Conservation (phyloP, 768 basidiomycete species). For the Chiua virens region DNA sequence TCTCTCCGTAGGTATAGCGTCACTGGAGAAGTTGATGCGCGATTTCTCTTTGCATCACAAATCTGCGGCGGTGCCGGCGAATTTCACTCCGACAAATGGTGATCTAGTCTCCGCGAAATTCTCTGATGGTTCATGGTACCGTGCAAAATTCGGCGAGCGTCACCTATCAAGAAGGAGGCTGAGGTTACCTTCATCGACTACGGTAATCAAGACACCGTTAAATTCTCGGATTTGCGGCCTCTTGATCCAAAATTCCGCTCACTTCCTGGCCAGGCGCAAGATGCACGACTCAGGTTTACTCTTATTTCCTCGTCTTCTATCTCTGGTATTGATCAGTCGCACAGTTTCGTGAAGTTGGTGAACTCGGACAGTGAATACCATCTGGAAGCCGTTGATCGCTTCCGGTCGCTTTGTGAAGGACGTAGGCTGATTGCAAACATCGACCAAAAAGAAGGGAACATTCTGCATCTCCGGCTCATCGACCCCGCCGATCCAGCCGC, state of each 20-base stretch:
- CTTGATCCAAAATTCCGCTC: constrained; percentile 88
- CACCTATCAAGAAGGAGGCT: constrained; percentile 88
- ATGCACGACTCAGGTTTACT: constrained; percentile 80
- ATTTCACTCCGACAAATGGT: constrained; percentile 78
- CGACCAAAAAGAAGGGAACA: constrained; percentile 76
- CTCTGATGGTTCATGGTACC: constrained; percentile 93
- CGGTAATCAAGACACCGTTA: constrained; percentile 88
- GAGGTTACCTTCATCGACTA: constrained; percentile 95
- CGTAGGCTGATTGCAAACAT: constrained; percentile 96
- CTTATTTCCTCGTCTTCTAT: background rate
- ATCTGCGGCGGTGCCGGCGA: constrained; percentile 57
- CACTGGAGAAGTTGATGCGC: constrained; percentile 89
- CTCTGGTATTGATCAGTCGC: constrained; percentile 2
- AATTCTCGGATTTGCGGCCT: constrained; percentile 83
- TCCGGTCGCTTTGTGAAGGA: constrained; percentile 85
- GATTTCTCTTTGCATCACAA: constrained; percentile 90
- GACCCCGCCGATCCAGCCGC: constrained; percentile 77
- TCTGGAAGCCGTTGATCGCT: constrained; percentile 79
- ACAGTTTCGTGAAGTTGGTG: constrained; percentile 84
- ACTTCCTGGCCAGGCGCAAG: constrained; percentile 90
- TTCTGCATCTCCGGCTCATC: constrained; percentile 88
- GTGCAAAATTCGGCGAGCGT: constrained; percentile 84
- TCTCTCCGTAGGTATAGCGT: constrained; percentile 69
- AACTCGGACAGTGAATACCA: constrained; percentile 85
- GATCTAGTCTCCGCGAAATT: constrained; percentile 95